Conservation (phyloP, 352 stramenopile genomes). For the Phytophthora sp. region DNA sequence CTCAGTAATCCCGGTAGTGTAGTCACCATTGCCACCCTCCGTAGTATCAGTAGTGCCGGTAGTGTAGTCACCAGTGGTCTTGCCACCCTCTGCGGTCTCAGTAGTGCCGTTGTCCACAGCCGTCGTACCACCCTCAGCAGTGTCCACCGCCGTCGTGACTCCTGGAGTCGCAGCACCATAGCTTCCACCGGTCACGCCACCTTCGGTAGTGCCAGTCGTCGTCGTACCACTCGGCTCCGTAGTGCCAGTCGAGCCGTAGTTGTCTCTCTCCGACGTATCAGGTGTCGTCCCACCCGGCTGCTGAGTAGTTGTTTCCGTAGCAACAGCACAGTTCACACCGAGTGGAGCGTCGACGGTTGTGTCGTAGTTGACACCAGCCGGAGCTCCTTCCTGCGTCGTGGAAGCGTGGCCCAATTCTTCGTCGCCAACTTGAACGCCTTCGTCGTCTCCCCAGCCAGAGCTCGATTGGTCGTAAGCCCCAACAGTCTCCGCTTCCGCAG, state of each 20-base stretch:
- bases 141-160: too few species aligned
- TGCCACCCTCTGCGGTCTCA: too few species aligned
- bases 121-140: too few species aligned
- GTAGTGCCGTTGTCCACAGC: too few species aligned
- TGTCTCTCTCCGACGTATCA: background rate
- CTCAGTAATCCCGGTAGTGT: too few species aligned
- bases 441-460: background rate
- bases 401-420: background rate
- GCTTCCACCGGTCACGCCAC: background rate
- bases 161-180: too few species aligned
- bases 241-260: background rate
- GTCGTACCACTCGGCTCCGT: background rate
- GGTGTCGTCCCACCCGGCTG: background rate
- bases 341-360: background rate
- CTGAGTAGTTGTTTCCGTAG: background rate
- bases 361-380: background rate
- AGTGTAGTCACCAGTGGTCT: too few species aligned
- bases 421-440: background rate
- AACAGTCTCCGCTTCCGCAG: conserved; percentile 5
- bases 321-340: background rate
- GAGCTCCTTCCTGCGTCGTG: background rate
- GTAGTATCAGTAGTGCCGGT: too few species aligned
- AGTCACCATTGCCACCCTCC: too few species aligned
- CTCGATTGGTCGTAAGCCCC: background rate
- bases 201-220: background rate